Conservation (phyloP, 495 filamentous ascomycete genomes). For the Melanomma pulvis-pyrius region DNA sequence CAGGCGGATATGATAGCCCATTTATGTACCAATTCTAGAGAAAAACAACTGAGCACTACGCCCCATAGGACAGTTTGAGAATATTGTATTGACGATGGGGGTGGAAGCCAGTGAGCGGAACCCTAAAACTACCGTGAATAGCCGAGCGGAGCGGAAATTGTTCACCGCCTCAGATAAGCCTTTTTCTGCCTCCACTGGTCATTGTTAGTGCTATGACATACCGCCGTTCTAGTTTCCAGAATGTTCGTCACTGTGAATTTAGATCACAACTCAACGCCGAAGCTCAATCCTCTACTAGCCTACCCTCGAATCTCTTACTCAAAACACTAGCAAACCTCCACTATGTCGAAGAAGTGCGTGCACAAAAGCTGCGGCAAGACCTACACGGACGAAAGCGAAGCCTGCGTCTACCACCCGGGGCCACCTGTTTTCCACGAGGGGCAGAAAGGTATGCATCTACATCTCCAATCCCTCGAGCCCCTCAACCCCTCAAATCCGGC, state of each 20-base stretch:
- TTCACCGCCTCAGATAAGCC: conserved; percentile 26
- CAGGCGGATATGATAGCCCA: too few relatives aligned
- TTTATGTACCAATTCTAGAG: too few relatives aligned
- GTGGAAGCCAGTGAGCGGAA: too few relatives aligned
- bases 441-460: conserved; percentile 78
- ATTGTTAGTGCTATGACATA: conserved; percentile 24
- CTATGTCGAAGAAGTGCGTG: conserved; percentile 93
- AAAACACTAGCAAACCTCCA: not conserved
- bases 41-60: too few relatives aligned
- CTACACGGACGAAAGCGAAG: conserved; percentile 80
- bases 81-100: too few relatives aligned
- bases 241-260: conserved; percentile 16
- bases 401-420: conserved; percentile 89
- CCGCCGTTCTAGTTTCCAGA: conserved; percentile 26
- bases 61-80: too few relatives aligned
- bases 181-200: conserved; percentile 34
- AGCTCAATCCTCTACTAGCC: not conserved
- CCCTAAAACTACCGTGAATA: too few relatives aligned
- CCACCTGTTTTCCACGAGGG: conserved; percentile 97
- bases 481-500: too few relatives aligned
- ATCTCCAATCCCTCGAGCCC: conserved; percentile 20
- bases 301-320: not conserved
- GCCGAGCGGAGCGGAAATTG: not conserved
- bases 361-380: conserved; percentile 93
- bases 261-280: conserved; percentile 2